phyloP scores from a whole-genome alignment of 2,329 filamentous ascomycete genomes.

The Arthrocladium fulminans region DNA sequence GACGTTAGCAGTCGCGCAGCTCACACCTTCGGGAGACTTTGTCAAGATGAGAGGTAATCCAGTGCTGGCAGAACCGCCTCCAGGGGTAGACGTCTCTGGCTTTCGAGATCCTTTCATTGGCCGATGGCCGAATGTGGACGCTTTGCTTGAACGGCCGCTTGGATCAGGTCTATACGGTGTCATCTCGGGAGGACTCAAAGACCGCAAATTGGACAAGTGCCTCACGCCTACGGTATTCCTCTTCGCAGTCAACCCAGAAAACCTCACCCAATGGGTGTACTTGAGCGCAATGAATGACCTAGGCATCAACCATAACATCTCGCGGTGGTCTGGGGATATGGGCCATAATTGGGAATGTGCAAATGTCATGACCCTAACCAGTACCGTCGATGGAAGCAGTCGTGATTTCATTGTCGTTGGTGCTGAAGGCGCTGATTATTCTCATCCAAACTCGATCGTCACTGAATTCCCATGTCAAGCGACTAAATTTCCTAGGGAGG shows the following conservation, averaged over 20 bases:
- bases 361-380: constrained; percentile 37
- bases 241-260: constrained; percentile 34
- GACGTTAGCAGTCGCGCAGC: constrained; percentile 32
- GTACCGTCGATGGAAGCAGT: constrained; percentile 24
- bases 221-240: constrained; percentile 39
- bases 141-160: constrained; percentile 5
- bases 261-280: constrained; percentile 39
- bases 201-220: constrained; percentile 12
- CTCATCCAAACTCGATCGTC: constrained; percentile 15
- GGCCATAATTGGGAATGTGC: constrained; percentile 46
- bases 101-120: constrained; percentile 36
- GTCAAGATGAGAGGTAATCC: constrained; percentile 30
- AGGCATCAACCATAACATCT: constrained; percentile 31
- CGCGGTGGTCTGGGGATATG: constrained; percentile 42
- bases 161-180: constrained; percentile 35
- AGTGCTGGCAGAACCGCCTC: constrained; percentile 30
- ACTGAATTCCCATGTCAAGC: constrained; percentile 11
- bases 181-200: constrained; percentile 40
- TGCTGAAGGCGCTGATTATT: constrained; percentile 31
- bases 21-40: constrained; percentile 32
- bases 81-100: constrained; percentile 30
- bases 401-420: constrained; percentile 40
- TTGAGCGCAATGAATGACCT: constrained; percentile 37
- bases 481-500: constrained; percentile 20
- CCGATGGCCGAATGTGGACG: constrained; percentile 25